phyloP scores from a whole-genome alignment of 164 flowering plant species.

The Brasenia schreberi region DNA sequence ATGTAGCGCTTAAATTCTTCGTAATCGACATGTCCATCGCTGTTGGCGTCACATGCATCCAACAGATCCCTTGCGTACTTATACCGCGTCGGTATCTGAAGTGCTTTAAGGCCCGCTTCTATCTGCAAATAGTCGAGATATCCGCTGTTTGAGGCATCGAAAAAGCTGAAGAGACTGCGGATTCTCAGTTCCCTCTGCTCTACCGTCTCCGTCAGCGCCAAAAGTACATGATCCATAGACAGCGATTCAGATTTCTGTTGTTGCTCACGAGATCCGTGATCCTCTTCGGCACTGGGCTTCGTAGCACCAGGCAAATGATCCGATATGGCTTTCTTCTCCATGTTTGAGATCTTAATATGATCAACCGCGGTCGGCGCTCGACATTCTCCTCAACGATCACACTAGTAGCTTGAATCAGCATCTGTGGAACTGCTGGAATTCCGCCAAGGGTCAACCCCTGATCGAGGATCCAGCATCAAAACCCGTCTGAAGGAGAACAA shows the following conservation, averaged over 20 bases:
- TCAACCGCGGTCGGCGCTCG: conserved; percentile 11
- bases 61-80: conserved; percentile 84
- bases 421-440: not conserved
- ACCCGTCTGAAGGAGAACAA: not conserved
- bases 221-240: conserved; percentile 72
- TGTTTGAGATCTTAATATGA: conserved; percentile 20
- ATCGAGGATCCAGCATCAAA: not conserved
- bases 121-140: conserved; percentile 65
- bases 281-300: not conserved
- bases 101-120: conserved; percentile 67
- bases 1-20: conserved; percentile 72
- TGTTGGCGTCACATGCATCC: conserved; percentile 63
- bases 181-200: conserved; percentile 84
- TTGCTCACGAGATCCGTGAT: not conserved
- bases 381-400: not conserved
- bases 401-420: not conserved
- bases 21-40: conserved; percentile 80
- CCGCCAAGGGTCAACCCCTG: not conserved
- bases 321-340: conserved; percentile 10
- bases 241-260: conserved; percentile 45
- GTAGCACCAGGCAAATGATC: conserved; percentile 13
- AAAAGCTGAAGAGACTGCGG: conserved; percentile 59
- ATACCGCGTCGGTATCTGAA: conserved; percentile 73
- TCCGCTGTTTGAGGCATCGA: conserved; percentile 49
- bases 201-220: conserved; percentile 65